A percentile compares a stretch with the other conserved stretches of the same genome.
Conservation (phyloP, 148 eudicot species). For the Camellia japonica region DNA sequence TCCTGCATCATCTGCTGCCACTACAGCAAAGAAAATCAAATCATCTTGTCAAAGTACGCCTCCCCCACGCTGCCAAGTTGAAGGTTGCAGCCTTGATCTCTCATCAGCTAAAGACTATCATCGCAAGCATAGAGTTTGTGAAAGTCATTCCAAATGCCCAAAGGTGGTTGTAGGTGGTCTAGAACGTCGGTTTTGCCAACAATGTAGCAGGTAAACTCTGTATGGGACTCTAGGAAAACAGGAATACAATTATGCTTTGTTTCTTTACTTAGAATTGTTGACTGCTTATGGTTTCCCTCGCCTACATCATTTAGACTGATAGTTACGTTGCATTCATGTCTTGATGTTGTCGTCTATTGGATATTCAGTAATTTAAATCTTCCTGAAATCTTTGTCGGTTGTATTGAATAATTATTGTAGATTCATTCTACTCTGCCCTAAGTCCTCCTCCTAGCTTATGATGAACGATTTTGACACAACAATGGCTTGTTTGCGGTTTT, state of each 20-base stretch:
- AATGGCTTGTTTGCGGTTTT: neutral
- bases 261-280: neutral
- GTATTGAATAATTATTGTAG: neutral
- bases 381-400: neutral
- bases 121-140: constrained; percentile 85
- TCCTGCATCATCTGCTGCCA: constrained; percentile 35
- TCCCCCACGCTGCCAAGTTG: constrained; percentile 70
- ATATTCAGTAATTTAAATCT: neutral
- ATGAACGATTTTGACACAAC: constrained; percentile 7
- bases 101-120: constrained; percentile 86
- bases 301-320: neutral
- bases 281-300: neutral
- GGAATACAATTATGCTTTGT: neutral
- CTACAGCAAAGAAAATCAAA: constrained; percentile 52
- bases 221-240: neutral
- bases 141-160: constrained; percentile 70
- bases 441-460: neutral
- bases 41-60: constrained; percentile 37
- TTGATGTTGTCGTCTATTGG: neutral
- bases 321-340: neutral
- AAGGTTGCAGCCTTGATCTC: constrained; percentile 85
- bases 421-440: neutral
- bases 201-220: constrained; percentile 84
- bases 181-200: constrained; percentile 95
- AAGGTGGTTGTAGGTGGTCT: constrained; percentile 70